Percentiles rank a stretch among this genome's conserved stretches.
phyloP scores from a whole-genome alignment of 257 asterid species.

The Penstemon barbatus region DNA sequence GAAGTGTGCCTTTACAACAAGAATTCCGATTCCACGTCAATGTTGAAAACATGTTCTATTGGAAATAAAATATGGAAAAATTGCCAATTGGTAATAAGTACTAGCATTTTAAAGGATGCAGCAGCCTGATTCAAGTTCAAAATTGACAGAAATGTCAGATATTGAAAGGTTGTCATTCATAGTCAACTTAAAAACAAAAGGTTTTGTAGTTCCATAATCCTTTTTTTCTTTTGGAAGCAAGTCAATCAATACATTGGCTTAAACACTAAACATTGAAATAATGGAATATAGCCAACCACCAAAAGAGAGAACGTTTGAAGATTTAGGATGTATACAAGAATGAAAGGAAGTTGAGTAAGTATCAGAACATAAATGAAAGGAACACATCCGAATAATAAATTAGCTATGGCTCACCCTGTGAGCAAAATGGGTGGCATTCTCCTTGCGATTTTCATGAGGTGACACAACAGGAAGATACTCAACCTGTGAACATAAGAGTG shows the following conservation, averaged over 20 bases:
- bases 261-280: background rate
- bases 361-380: conserved; percentile 15
- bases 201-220: background rate
- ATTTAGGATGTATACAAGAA: background rate
- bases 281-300: background rate
- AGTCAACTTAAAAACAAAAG: background rate
- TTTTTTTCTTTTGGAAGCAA: background rate
- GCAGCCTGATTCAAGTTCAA: too few relatives aligned
- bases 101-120: background rate
- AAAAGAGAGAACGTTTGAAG: background rate
- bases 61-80: background rate
- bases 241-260: background rate
- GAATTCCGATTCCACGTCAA: too few relatives aligned
- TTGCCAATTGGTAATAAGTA: conserved; percentile 4
- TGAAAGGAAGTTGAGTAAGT: background rate
- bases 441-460: conserved; percentile 73
- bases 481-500: conserved; percentile 44
- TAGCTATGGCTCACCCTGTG: conserved; percentile 64
- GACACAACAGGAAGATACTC: conserved; percentile 92
- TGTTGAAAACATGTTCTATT: background rate
- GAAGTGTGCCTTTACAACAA: conserved; percentile 3
- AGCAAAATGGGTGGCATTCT: conserved; percentile 65
- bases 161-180: background rate
- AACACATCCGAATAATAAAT: conserved; percentile 11
- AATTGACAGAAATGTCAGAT: too few relatives aligned